Evolutionary conservation across 169 alveolate species (phyloP), one percentile per base, ranked within the genome.

Genomic region (Eimeria tenella): DNA sequence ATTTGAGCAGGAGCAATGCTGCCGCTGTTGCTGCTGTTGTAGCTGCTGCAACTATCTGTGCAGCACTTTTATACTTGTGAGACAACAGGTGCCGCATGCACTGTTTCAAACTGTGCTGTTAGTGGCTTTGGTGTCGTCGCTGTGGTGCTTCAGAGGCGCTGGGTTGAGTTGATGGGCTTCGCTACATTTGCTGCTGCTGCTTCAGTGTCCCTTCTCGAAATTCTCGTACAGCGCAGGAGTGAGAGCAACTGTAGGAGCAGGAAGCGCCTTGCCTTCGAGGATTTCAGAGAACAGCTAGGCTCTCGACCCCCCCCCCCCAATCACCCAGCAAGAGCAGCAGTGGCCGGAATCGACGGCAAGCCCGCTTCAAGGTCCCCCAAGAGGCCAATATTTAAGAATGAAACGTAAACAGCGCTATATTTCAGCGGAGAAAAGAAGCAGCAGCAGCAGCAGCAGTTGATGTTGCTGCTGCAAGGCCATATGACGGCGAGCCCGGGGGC

Each of bases 401-500:
- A 56, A 83, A 83, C 75, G 91, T 58, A 83, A 25, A 62, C 58
- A 23, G 60, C n/a, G 60, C 6, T 83, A 60, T 83, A 83, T 83
- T 83, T 83, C 91, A 83, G 79, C 25, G 63, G 79, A 71, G 91
- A 83, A 60, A 83, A 21, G 25, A 42, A 55, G 56, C 77, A 31
- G 91, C 68, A 52, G 91, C 91, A 17, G 53, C 91, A 21, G 91
- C 91, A 60, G 91, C 91, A 21, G 91, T 23, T 62, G 91, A 79
- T 83, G 91, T 77, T 83, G 77, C 62, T 83, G 91, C 91, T 62
- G 91, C 91, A 49, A 52, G 91, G 79, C 91, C 63, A 83, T 42
- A 60, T 79, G 79, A 25, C 79, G 91, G 91, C 79, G 79, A 83
- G 77, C 79, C 79, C 60, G 77, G 70, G 77, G 58, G 70, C 91